Conservation (phyloP, 2,329 filamentous ascomycete species). For the Pseudocercospora pini-densiflorae region DNA sequence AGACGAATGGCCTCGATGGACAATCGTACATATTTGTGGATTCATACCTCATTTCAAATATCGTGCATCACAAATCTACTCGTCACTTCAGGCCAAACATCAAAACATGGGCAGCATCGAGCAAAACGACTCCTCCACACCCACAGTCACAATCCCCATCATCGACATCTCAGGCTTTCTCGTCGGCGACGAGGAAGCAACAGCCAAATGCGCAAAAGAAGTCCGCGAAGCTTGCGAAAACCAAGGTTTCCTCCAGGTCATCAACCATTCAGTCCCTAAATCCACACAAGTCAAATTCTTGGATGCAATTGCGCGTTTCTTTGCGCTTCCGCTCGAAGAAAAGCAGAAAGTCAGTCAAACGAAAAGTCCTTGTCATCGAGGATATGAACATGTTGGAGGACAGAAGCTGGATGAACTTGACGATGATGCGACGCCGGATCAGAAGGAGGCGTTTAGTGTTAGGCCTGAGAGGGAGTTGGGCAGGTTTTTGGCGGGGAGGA, state of each 20-base stretch:
- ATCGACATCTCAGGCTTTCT: neutral
- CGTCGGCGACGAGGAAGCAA: neutral
- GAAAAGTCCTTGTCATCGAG: neutral
- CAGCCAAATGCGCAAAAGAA: neutral
- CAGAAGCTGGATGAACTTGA: neutral
- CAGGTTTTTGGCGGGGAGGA: neutral
- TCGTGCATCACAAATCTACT: too few species aligned
- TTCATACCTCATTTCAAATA: neutral
- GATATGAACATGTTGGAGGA: neutral
- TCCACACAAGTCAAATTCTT: neutral
- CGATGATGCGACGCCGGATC: neutral
- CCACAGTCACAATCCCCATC: neutral
- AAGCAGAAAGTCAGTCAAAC: neutral
- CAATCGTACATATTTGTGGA: neutral
- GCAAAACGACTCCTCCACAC: neutral
- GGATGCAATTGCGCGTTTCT: neutral
- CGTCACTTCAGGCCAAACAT: neutral
- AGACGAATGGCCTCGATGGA: too few species aligned
- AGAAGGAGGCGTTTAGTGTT: neutral
- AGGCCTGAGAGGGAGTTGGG: slow-evolving; percentile 3
- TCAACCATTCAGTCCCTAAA: neutral
- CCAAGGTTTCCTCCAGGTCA: neutral
- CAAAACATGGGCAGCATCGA: neutral
- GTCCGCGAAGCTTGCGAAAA: neutral
- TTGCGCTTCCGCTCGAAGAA: neutral